Conservation (phyloP, 108 stramenopile species). For the Discostella pseudostelligera region DNA sequence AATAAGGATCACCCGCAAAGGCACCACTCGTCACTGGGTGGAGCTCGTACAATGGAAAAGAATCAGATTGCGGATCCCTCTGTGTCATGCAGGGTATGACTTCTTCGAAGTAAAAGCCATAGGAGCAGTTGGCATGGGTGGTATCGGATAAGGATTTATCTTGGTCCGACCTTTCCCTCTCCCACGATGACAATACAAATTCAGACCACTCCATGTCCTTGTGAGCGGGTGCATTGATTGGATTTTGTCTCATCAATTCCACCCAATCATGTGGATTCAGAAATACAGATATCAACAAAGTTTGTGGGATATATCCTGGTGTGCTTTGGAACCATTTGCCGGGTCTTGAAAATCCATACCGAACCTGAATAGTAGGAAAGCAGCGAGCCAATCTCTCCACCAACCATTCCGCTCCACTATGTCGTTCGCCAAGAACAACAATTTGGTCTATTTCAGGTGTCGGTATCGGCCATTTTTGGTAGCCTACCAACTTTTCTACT, state of each 20-base stretch:
- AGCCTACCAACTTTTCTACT: constrained; percentile 48
- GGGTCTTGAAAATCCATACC: constrained; percentile 39
- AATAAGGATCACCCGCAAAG: constrained; percentile 18
- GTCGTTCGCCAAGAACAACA: constrained; percentile 57
- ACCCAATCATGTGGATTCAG: constrained; percentile 58
- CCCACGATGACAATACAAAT: constrained; percentile 54
- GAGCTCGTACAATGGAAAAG: constrained; percentile 49
- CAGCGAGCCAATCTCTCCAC: constrained; percentile 43
- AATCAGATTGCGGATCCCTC: constrained; percentile 34
- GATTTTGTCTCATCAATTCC: constrained; percentile 54
- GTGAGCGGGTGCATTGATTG: constrained; percentile 55
- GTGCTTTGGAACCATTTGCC: constrained; percentile 55
- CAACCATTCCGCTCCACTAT: constrained; percentile 55
- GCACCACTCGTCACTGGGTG: constrained; percentile 9
- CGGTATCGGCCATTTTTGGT: constrained; percentile 30
- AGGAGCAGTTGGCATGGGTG: constrained; percentile 35
- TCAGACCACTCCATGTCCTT: constrained; percentile 44
- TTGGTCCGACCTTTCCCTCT: constrained; percentile 42
- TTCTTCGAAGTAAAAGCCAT: constrained; percentile 43
- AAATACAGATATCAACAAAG: constrained; percentile 46
- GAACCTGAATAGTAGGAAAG: constrained; percentile 38
- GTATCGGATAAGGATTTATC: constrained; percentile 38
- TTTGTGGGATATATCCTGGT: constrained; percentile 10
- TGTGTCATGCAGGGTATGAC: constrained; percentile 42
- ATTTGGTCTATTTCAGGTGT: constrained; percentile 39